These are phyloP conservation scores for Lachnellula occidentalis DNA, from an alignment of 2,329 filamentous ascomycete species.

Conservation along the genomic window DNA sequence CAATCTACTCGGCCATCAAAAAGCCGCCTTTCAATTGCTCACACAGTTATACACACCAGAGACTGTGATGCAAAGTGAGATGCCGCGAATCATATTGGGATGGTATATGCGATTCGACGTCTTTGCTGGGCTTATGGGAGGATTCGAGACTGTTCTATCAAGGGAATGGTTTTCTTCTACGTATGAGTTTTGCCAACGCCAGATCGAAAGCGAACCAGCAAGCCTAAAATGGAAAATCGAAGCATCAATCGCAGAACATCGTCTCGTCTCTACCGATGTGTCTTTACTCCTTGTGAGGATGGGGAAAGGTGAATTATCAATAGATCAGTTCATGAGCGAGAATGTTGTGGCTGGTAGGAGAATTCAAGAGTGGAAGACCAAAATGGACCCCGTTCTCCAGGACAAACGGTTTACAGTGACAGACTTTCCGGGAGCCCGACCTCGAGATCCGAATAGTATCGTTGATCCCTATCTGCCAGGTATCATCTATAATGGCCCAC, in stretches of 20 bases:
- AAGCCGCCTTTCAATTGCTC: constrained; percentile 78
- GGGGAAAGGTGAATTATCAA: constrained; percentile 56
- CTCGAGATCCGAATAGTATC: constrained; percentile 57
- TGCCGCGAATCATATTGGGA: constrained; percentile 67
- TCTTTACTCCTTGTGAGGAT: constrained; percentile 69
- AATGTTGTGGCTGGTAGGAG: constrained; percentile 47
- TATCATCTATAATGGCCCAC: constrained; percentile 61
- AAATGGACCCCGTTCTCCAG: constrained; percentile 56
- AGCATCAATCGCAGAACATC: constrained; percentile 58
- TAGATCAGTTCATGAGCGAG: constrained; percentile 59
- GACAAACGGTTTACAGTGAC: constrained; percentile 58
- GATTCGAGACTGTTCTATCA: constrained; percentile 66
- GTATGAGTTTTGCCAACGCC: constrained; percentile 52
- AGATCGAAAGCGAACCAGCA: constrained; percentile 53
- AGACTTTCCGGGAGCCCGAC: constrained; percentile 51
- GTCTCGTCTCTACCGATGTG: constrained; percentile 75
- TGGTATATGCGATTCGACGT: constrained; percentile 92
- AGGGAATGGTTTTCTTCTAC: constrained; percentile 65
- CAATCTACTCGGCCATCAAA: constrained; percentile 87
- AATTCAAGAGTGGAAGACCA: constrained; percentile 46
- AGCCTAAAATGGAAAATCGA: constrained; percentile 63
- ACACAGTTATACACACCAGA: constrained; percentile 72
- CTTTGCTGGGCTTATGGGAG: constrained; percentile 76
- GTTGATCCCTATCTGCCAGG: constrained; percentile 68
- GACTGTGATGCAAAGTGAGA: constrained; percentile 63